Conservation (phyloP, 768 basidiomycete genomes). For the Macrolepiota albuminosa region DNA sequence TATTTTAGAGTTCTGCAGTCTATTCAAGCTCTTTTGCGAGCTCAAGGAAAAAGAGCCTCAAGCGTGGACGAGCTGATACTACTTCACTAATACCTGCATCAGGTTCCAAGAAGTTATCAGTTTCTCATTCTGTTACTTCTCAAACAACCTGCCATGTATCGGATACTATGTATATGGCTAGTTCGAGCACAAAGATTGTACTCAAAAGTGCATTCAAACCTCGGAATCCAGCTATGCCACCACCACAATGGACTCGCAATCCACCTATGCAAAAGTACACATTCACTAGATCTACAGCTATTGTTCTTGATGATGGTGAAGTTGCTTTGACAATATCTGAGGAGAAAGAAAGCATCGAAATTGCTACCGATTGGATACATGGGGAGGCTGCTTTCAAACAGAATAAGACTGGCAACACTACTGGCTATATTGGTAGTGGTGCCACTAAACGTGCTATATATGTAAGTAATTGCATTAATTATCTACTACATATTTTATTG, state of each 20-base stretch:
- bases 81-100: not conserved
- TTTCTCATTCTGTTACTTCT: not conserved
- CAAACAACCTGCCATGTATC: no score
- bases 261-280: not conserved
- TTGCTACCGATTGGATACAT: slow-evolving; percentile 1
- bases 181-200: not conserved
- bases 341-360: not conserved
- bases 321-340: not conserved
- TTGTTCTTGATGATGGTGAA: not conserved
- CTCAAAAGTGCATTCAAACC: slow-evolving; percentile 4
- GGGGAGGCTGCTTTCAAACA: not conserved
- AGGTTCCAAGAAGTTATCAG: not conserved
- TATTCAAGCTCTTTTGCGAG: not conserved
- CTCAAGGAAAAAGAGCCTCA: not conserved
- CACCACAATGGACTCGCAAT: not conserved
- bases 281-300: not conserved
- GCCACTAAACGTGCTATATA: slow-evolving; percentile 19
- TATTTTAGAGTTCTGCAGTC: not conserved
- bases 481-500: not conserved
- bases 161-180: not conserved
- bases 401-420: not conserved
- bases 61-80: not conserved
- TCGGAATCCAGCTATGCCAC: not conserved
- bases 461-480: slow-evolving; percentile 7
- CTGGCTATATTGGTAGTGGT: slow-evolving; percentile 16